Evolutionary conservation across 805 yeast species (phyloP).

Genomic region (Saccharomycopsis synnaedendra): DNA sequence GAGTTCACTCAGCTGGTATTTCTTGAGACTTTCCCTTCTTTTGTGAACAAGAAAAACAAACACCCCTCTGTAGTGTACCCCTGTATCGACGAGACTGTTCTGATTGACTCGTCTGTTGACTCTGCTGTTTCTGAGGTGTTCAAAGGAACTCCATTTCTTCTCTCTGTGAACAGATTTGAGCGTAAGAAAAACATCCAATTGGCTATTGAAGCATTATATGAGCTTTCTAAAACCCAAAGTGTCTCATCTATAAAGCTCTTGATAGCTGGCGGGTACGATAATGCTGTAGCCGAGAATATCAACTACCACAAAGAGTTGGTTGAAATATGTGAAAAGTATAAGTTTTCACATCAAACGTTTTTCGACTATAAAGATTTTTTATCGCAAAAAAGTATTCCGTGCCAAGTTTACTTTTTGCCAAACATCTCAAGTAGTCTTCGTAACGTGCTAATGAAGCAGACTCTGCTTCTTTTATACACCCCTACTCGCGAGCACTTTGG

Average conservation of each 20-base stretch:
- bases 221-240: conserved; percentile 22
- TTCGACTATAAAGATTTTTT: conserved; percentile 17
- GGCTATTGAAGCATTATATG: conserved; percentile 60
- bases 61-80: conserved; percentile 30
- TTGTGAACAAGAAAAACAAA: conserved; percentile 16
- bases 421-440: conserved; percentile 62
- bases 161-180: conserved; percentile 86
- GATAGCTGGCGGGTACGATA: conserved; percentile 88
- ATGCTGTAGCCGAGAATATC: conserved; percentile 63
- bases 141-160: conserved; percentile 27
- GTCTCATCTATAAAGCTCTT: conserved; percentile 36
- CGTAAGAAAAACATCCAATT: conserved; percentile 70
- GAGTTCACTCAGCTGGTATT: conserved; percentile 68
- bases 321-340: conserved; percentile 9
- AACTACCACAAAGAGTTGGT: conserved; percentile 55
- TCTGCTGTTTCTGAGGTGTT: neutral
- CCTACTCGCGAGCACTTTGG: conserved; percentile 95
- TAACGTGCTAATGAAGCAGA: conserved; percentile 42
- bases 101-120: conserved; percentile 2
- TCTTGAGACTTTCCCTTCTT: conserved; percentile 43
- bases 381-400: conserved; percentile 19
- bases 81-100: conserved; percentile 49
- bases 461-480: conserved; percentile 67
- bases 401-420: conserved; percentile 64
- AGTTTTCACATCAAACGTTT: conserved; percentile 14